A percentile compares a stretch with the other conserved stretches of the same genome.
Evolutionary conservation across 129 eudicot species (phyloP).

Genomic region (Silybum marianum): DNA sequence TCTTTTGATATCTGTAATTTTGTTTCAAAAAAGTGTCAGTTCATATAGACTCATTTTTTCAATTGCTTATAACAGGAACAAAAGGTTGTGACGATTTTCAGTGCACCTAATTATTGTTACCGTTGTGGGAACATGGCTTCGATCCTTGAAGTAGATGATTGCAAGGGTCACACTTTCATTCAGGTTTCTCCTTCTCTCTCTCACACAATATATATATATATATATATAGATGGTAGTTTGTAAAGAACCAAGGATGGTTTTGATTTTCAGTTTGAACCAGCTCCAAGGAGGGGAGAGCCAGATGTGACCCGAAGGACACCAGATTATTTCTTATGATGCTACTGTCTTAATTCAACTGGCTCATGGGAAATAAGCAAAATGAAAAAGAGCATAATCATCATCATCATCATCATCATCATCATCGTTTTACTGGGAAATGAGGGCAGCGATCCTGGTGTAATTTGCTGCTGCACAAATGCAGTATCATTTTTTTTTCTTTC

Average conservation of each 20-base stretch:
- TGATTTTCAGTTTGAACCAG: conserved; percentile 77
- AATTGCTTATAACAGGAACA: conserved; percentile 61
- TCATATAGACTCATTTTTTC: neutral
- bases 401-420: neutral
- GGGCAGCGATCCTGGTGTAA: conserved; percentile 16
- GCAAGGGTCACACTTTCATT: conserved; percentile 81
- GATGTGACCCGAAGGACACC: conserved; percentile 87
- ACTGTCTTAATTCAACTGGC: conserved; percentile 13
- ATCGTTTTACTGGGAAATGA: conserved; percentile 15
- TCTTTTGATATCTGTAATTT: neutral
- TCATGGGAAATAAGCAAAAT: conserved; percentile 31
- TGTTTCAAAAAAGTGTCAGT: neutral
- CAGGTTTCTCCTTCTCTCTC: conserved; percentile 57
- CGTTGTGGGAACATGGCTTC: conserved; percentile 99
- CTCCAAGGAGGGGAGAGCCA: conserved; percentile 89
- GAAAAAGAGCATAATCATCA: conserved; percentile 8
- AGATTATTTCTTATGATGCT: conserved; percentile 66
- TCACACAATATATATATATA: neutral
- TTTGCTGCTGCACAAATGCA: conserved; percentile 29
- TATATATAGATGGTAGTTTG: neutral
- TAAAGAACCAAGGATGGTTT: neutral
- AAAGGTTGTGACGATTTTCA: conserved; percentile 87
- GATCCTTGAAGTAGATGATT: conserved; percentile 87
- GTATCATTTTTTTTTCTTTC: conserved; percentile 3
- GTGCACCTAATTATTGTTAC: conserved; percentile 94